Conservation (phyloP, 2,329 filamentous ascomycete genomes). For the Helotiales sp. region DNA sequence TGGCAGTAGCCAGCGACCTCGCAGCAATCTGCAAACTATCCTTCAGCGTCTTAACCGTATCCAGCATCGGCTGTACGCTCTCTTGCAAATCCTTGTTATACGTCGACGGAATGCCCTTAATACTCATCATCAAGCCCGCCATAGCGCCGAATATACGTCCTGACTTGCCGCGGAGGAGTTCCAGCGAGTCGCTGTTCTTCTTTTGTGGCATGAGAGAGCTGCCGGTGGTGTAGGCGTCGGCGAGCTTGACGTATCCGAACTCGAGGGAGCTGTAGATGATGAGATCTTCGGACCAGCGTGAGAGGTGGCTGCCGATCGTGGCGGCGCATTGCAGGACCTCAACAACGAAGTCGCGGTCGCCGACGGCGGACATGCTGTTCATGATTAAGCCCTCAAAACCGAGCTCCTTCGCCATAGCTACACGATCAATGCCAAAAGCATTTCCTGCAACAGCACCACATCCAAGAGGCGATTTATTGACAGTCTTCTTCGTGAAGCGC, state of each 20-base stretch:
- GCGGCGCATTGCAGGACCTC: conserved; percentile 74
- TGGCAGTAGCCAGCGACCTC: conserved; percentile 77
- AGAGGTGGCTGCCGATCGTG: neutral
- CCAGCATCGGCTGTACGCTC: conserved; percentile 82
- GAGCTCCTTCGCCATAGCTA: conserved; percentile 77
- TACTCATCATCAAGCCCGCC: conserved; percentile 77
- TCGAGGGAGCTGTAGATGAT: conserved; percentile 76
- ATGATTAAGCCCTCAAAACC: conserved; percentile 73
- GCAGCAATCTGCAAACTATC: conserved; percentile 85
- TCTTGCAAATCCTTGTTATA: conserved; percentile 66
- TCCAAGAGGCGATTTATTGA: conserved; percentile 45
- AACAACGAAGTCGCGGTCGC: conserved; percentile 72
- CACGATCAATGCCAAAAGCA: conserved; percentile 80
- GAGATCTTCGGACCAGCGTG: conserved; percentile 76
- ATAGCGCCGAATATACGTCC: conserved; percentile 81
- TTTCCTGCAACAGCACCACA: conserved; percentile 74
- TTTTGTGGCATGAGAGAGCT: conserved; percentile 63
- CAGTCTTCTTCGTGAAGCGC: conserved; percentile 45
- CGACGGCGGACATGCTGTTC: neutral
- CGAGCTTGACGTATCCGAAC: conserved; percentile 76
- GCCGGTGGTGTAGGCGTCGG: conserved; percentile 81
- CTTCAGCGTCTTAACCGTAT: conserved; percentile 79
- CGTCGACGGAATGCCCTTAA: conserved; percentile 64
- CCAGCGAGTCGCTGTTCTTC: conserved; percentile 78
- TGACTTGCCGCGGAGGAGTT: conserved; percentile 77